phyloP scores from a whole-genome alignment of 345 rosid genomes.

The Hibiscus trionum region DNA sequence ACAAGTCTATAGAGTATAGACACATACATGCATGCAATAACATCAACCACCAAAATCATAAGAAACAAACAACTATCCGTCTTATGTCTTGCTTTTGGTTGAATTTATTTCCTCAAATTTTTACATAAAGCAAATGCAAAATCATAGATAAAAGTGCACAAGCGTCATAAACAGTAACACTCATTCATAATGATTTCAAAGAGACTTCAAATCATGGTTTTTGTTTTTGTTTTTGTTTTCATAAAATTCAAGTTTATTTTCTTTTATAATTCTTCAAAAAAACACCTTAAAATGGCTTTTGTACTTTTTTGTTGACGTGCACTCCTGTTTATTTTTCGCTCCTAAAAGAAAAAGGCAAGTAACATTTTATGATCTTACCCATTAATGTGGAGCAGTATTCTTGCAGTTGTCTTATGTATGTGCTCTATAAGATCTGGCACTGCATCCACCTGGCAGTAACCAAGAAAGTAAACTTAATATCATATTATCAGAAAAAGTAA shows the following conservation, averaged over 20 bases:
- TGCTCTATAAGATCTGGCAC: slow-evolving; percentile 73
- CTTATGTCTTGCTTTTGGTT: neutral
- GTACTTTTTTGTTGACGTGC: neutral
- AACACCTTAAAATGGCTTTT: neutral
- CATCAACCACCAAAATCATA: neutral
- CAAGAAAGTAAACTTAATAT: slow-evolving; percentile 1
- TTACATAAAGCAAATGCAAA: neutral
- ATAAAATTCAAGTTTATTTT: neutral
- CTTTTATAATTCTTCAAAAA: neutral
- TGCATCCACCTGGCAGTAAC: slow-evolving; percentile 61
- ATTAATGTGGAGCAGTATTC: slow-evolving; percentile 75
- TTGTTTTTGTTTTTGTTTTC: neutral
- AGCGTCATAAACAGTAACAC: neutral
- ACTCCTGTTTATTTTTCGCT: neutral
- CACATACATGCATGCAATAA: neutral
- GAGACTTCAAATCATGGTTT: neutral
- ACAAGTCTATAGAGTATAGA: neutral
- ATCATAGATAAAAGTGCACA: neutral
- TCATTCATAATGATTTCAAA: neutral
- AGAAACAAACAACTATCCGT: neutral
- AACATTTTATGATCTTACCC: slow-evolving; percentile 48
- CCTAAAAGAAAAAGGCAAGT: neutral
- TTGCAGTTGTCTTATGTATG: slow-evolving; percentile 86
- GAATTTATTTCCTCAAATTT: neutral
- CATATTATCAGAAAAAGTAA: neutral